Evolutionary conservation across 2,329 filamentous ascomycete species (phyloP), one percentile per base, ranked within the genome.

Genomic region (Fusarium sacchari): DNA sequence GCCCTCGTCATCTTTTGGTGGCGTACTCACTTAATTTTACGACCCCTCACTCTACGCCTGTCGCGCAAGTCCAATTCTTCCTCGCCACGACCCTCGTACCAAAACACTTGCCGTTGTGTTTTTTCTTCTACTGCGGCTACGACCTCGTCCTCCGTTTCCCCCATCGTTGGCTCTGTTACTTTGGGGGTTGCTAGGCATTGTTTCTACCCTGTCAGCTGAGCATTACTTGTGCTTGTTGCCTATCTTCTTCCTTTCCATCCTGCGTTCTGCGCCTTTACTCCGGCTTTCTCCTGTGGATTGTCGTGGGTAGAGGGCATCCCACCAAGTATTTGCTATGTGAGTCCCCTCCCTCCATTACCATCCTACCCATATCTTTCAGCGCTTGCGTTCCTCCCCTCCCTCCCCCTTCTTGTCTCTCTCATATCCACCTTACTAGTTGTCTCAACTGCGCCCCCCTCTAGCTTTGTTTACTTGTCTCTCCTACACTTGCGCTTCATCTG

Each of bases 231-330:
- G 58, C 64, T 71, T 64, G 44, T 43, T 60, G 55, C 53, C 67
- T 53, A 58, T 43, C 40, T 60, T 66, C 47, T 65, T 60, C 62
- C 53, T 59, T 71, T 72, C 60, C 66, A 55, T 68, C 62, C 69
- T 55, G 64, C 63, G 64, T 75, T 71, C 66, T 67, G 73, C 80
- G 78, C 81, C 81, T 84, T 84, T 84, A 77, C 83, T 86, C 83
- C 82, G 84, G 81, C 84, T 80, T 79, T 84, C 82, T 83, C 77
- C 77, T 75, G 69, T 78, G 81, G 83, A 84, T 83, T 76, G 85
- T 87, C 82, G 85, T 79, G 83, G 83, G 86, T 82, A 79, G 82
- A 85, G 81, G 81, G 82, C 80, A 81, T 79, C 78, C 77, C 75
- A 67, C 74, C 73, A 76, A 76, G 73, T 78, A 73, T 81, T 79